phyloP scores from a whole-genome alignment of 1,284 basidiomycete species.

The Malassezia obtusa region DNA sequence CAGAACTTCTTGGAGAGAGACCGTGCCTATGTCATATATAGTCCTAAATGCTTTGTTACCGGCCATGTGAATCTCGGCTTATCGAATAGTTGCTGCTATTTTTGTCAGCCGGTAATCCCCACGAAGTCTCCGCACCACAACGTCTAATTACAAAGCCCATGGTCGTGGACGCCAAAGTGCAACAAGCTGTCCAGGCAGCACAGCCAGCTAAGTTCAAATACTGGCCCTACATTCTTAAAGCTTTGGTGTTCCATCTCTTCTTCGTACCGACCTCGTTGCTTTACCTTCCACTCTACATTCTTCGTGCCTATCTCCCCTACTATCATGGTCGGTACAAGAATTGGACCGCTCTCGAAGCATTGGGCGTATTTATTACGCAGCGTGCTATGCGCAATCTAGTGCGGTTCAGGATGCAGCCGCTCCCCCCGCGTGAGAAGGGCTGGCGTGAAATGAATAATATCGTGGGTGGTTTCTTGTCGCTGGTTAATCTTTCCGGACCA shows the following conservation, averaged over 20 bases:
- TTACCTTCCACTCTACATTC: conserved; percentile 26
- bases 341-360: conserved; percentile 27
- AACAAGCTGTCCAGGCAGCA: background rate
- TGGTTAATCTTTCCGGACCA: conserved; percentile 33
- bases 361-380: conserved; percentile 28
- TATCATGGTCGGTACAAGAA: conserved; percentile 19
- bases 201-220: background rate
- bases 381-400: conserved; percentile 30
- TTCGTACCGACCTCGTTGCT: conserved; percentile 29
- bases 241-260: conserved; percentile 32
- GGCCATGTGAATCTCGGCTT: no score
- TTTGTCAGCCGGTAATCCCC: no score
- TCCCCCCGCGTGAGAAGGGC: conserved; percentile 34
- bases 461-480: conserved; percentile 23
- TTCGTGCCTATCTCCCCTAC: conserved; percentile 25
- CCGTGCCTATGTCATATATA: background rate
- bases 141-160: no score
- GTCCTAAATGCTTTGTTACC: background rate
- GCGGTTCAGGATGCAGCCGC: conserved; percentile 34
- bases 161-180: background rate
- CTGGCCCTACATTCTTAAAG: background rate
- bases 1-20: conserved; percentile 1
- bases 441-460: conserved; percentile 30
- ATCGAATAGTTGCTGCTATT: no score
- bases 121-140: no score